Conservation (phyloP, 805 yeast species). For the Wickerhamomyces strasburgensis region DNA sequence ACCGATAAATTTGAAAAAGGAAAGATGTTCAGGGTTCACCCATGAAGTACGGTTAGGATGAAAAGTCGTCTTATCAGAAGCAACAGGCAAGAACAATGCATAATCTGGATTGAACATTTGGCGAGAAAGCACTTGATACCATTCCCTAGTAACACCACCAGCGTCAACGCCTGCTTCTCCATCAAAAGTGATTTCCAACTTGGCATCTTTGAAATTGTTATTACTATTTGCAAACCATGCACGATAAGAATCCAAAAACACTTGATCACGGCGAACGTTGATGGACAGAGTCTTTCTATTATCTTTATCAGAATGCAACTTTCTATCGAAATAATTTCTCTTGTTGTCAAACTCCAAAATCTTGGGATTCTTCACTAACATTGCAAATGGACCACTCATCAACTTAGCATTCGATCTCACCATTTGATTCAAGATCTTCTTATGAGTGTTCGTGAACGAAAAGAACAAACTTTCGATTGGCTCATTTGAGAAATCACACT, state of each 20-base stretch:
- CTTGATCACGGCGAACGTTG: conserved; percentile 80
- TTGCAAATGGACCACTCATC: conserved; percentile 93
- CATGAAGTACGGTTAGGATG: conserved; percentile 92
- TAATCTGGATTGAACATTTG: conserved; percentile 96
- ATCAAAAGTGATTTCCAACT: conserved; percentile 74
- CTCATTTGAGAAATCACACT: conserved; percentile 63
- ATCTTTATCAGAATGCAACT: conserved; percentile 47
- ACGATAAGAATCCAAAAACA: conserved; percentile 85
- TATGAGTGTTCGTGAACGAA: conserved; percentile 83
- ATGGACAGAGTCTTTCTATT: conserved; percentile 49
- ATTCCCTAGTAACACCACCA: conserved; percentile 96
- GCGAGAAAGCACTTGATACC: conserved; percentile 91
- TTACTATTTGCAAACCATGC: conserved; percentile 72
- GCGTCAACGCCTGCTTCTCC: conserved; percentile 98
- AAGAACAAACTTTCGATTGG: conserved; percentile 77
- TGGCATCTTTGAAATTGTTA: conserved; percentile 66
- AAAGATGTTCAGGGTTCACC: conserved; percentile 88
- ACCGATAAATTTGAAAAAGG: conserved; percentile 93
- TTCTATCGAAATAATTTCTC: conserved; percentile 74
- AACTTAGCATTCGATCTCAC: conserved; percentile 85
- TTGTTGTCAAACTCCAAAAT: conserved; percentile 94
- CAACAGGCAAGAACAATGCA: conserved; percentile 86
- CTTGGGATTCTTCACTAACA: conserved; percentile 81
- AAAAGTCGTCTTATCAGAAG: conserved; percentile 88
- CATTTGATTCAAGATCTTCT: conserved; percentile 84